These are phyloP conservation scores for Stagonosporopsis chrysanthemi DNA, from an alignment of 2,329 filamentous ascomycete genomes.

Conservation along the genomic window DNA sequence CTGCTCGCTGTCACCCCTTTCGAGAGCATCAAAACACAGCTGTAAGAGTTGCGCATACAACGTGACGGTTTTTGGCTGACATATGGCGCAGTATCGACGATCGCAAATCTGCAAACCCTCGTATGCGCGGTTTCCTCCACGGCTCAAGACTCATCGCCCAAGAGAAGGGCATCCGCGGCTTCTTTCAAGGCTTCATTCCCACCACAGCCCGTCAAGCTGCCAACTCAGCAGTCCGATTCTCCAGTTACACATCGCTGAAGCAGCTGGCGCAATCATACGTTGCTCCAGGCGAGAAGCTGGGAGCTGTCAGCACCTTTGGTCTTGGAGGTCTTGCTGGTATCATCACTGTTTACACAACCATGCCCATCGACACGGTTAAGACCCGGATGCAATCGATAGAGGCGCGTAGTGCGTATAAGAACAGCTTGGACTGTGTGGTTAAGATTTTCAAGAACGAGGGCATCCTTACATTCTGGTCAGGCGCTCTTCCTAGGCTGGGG, in stretches of 20 bases:
- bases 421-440: conserved; percentile 82
- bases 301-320: conserved; percentile 84
- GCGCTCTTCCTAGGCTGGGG: conserved; percentile 83
- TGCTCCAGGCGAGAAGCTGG: conserved; percentile 92
- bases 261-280: conserved; percentile 93
- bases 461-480: conserved; percentile 90
- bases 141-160: conserved; percentile 85
- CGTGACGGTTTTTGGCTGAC: not conserved
- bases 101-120: conserved; percentile 82
- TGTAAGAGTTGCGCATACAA: conserved; percentile 54
- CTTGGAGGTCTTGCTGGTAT: conserved; percentile 88
- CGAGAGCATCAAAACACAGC: conserved; percentile 96
- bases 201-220: conserved; percentile 94
- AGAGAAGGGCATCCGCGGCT: conserved; percentile 87
- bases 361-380: conserved; percentile 91
- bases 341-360: conserved; percentile 80
- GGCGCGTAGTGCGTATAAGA: conserved; percentile 80
- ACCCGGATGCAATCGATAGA: conserved; percentile 97
- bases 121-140: conserved; percentile 91
- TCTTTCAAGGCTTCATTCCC: conserved; percentile 96
- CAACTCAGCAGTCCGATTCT: conserved; percentile 91
- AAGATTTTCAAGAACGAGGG: conserved; percentile 91
- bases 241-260: conserved; percentile 87
- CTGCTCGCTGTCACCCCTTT: conserved; percentile 94
- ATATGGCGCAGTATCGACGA: conserved; percentile 78